Evolutionary conservation across 345 rosid genomes (phyloP).

Genomic region (Eucalyptus sp.): DNA sequence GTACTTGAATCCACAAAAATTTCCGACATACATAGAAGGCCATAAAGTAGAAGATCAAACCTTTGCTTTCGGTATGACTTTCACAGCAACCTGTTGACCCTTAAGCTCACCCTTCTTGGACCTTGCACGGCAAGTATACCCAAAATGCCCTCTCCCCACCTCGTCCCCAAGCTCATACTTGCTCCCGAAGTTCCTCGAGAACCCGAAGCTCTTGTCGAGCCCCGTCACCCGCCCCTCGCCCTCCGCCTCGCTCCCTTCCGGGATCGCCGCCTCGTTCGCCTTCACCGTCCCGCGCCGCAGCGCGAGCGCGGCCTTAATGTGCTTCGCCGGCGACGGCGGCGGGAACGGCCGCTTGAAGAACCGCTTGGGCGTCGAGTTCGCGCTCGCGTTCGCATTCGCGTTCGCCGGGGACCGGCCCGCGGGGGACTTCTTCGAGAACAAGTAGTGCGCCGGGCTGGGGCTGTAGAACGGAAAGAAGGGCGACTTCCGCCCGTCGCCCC

Average conservation of each 20-base stretch:
- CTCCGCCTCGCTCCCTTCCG: slow-evolving; percentile 54
- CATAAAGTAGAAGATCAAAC: slow-evolving; percentile 6
- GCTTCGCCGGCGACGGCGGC: slow-evolving; percentile 97
- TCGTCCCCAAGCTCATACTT: slow-evolving; percentile 84
- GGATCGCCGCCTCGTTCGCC: slow-evolving; percentile 48
- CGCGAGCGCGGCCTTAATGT: slow-evolving; percentile 67
- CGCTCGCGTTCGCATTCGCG: slow-evolving; percentile 40
- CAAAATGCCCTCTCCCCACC: slow-evolving; percentile 94
- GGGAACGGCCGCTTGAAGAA: slow-evolving; percentile 75
- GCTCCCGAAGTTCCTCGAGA: slow-evolving; percentile 59
- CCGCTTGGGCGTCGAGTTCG: slow-evolving; percentile 61
- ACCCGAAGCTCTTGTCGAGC: slow-evolving; percentile 81
- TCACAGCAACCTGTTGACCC: slow-evolving; percentile 90
- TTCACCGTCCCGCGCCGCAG: slow-evolving; percentile 56
- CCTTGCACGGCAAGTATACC: slow-evolving; percentile 86
- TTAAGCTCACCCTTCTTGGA: slow-evolving; percentile 88
- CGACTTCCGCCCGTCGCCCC: slow-evolving; percentile 29
- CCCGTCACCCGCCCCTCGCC: slow-evolving; percentile 31
- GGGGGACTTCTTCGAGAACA: slow-evolving; percentile 77
- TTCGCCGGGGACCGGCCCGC: slow-evolving; percentile 64
- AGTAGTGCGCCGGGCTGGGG: slow-evolving; percentile 80
- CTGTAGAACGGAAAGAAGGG: slow-evolving; percentile 82
- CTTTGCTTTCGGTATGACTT: slow-evolving; percentile 89
- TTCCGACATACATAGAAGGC: background rate
- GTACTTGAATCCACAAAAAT: background rate